Conservation (phyloP, 108 stramenopile species). For the Chaetoceros tenuissimus region DNA sequence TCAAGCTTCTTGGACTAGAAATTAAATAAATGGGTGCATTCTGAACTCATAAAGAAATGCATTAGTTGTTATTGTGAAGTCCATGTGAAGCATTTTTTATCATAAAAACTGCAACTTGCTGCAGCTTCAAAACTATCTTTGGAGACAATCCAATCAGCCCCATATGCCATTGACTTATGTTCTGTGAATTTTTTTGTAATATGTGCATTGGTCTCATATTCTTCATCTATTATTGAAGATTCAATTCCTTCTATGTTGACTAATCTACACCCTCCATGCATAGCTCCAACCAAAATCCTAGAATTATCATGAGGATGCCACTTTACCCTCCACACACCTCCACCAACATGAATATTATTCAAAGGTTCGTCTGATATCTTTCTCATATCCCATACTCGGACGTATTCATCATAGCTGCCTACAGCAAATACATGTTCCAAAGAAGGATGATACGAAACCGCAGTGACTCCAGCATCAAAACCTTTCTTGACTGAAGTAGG, state of each 20-base stretch:
- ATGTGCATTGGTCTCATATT: constrained; percentile 3
- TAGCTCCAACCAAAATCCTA: constrained; percentile 60
- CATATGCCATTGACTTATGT: constrained; percentile 85
- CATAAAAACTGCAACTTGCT: constrained; percentile 82
- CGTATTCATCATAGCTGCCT: constrained; percentile 76
- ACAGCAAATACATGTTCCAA: constrained; percentile 41
- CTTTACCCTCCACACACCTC: constrained; percentile 81
- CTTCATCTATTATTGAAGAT: background rate
- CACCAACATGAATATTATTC: constrained; percentile 34
- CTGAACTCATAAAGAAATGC: background rate
- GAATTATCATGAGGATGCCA: constrained; percentile 61
- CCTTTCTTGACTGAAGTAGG: constrained; percentile 24
- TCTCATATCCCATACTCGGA: constrained; percentile 60
- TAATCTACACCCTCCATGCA: constrained; percentile 81
- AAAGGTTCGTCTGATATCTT: constrained; percentile 17
- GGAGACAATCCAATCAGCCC: constrained; percentile 67
- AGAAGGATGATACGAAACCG: constrained; percentile 53
- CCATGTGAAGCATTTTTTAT: constrained; percentile 56
- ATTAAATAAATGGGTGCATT: background rate
- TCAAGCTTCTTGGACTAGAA: constrained; percentile 45
- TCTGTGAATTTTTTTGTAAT: constrained; percentile 35
- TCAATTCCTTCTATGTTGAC: constrained; percentile 25
- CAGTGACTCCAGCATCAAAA: constrained; percentile 82
- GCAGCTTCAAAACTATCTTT: constrained; percentile 34
- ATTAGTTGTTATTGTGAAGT: constrained; percentile 5